Evolutionary conservation across 2,329 filamentous ascomycete species (phyloP).

Genomic region (Penicillium sp.): DNA sequence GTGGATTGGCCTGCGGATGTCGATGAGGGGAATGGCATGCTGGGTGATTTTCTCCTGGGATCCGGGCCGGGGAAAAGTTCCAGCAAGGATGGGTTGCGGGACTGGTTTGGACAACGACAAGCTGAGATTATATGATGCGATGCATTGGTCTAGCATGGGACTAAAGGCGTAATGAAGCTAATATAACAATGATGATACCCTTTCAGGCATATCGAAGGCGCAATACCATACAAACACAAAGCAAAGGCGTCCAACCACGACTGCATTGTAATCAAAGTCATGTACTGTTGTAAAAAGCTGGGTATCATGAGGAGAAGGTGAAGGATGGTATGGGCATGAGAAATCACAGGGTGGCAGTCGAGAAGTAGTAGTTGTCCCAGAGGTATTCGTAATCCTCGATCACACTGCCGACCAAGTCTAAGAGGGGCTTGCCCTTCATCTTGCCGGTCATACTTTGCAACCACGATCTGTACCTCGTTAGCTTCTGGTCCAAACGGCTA

Average conservation of each 20-base stretch:
- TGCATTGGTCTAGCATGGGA: slow-evolving; percentile 8
- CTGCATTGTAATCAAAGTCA: slow-evolving; percentile 6
- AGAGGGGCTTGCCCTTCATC: slow-evolving; percentile 71
- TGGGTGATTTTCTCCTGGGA: slow-evolving; percentile 74
- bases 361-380: slow-evolving; percentile 98
- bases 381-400: slow-evolving; percentile 96
- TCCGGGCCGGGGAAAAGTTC: slow-evolving; percentile 44
- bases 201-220: slow-evolving; percentile 6
- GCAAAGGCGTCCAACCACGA: slow-evolving; percentile 11
- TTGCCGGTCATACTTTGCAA: slow-evolving; percentile 70
- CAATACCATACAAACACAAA: slow-evolving; percentile 15
- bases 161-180: slow-evolving; percentile 21
- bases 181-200: slow-evolving; percentile 30
- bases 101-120: slow-evolving; percentile 76
- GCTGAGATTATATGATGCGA: slow-evolving; percentile 67
- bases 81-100: slow-evolving; percentile 69
- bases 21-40: slow-evolving; percentile 62
- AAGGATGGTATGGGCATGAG: slow-evolving; percentile 10
- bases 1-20: slow-evolving; percentile 84
- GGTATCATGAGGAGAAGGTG: slow-evolving; percentile 22
- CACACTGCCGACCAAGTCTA: slow-evolving; percentile 80
- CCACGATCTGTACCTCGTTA: slow-evolving; percentile 51
- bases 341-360: slow-evolving; percentile 57
- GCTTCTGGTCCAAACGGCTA: slow-evolving; percentile 5
- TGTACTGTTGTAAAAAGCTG: slow-evolving; percentile 12